Base-by-base conservation (phyloP, 306 rosid species). In the Cicer chorassanicum region DNA sequence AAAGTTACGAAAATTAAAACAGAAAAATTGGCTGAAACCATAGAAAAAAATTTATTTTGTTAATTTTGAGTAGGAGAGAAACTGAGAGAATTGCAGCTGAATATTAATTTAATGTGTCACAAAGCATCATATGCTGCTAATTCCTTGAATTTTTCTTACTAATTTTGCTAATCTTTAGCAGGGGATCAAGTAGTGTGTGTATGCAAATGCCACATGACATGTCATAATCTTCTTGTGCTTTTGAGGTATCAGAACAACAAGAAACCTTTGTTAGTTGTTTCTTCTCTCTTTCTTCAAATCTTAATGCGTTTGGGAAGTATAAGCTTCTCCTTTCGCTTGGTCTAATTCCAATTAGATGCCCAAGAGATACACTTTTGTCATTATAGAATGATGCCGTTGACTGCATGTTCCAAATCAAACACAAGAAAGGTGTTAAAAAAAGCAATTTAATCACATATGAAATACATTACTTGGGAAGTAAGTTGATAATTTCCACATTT, bases 331-430 rank as follows among this genome's bases (percentile, higher is more conserved):
- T 79, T 42, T 90, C 88, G 0, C 82, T 81, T 8, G 89, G 57
- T 75, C 71, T 78, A 9, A 93, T 48, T 53, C 97, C 97, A 48
- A 93, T 88, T 1, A 93, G 84, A 77, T 90, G 83, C 9, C 97
- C 98, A 1, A 93, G 85, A 1, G 97, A 84, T 11, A 86, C 84
- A 70, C 97, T 88, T 6, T 49, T 87, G 80, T 93, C 97, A 82
- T 88, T 89, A 71, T 91, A 93, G 88, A 89, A 93, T 4, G 98
- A 93, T 39, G 92, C 92, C 1, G 91, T 83, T 21, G 98, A 93
- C 98, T 93, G 82, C n/a, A 78, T 78, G 46, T 63, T 74, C 48
- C 75, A 21, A 21, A 21, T 21, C 2, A 21, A 84, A 50, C 65
- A 48, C 2, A 63, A 51, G 9, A 74, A 65, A 13, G 16, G 12